phyloP scores from a whole-genome alignment of 805 yeast species.

The Yamadazyma akitaensis region DNA sequence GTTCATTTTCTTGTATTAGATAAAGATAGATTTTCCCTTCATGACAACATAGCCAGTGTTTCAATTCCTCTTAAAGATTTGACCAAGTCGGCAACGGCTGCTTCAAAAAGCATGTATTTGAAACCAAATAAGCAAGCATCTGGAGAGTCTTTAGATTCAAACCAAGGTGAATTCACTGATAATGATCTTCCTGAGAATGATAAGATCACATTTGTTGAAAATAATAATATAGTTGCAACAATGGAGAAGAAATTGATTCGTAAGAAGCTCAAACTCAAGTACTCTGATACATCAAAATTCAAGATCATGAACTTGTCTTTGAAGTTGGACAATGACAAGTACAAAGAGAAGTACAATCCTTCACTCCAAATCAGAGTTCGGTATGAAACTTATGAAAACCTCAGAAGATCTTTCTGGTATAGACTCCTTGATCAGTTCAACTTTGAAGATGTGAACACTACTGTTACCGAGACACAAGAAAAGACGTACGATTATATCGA shows the following conservation, averaged over 20 bases:
- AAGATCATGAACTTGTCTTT: slow-evolving; percentile 39
- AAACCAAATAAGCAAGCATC: slow-evolving; percentile 6
- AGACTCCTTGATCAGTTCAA: slow-evolving; percentile 55
- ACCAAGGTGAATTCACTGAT: slow-evolving; percentile 12
- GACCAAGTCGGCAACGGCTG: slow-evolving; percentile 32
- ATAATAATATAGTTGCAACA: slow-evolving; percentile 29
- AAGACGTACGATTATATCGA: slow-evolving; percentile 54
- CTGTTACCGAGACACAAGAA: slow-evolving; percentile 11
- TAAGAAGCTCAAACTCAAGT: slow-evolving; percentile 22
- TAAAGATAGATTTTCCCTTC: slow-evolving; percentile 76
- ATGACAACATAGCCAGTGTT: slow-evolving; percentile 76
- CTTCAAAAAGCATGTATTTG: slow-evolving; percentile 6
- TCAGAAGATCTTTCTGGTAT: slow-evolving; percentile 70
- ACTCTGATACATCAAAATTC: slow-evolving; percentile 40
- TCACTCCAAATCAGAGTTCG: slow-evolving; percentile 56
- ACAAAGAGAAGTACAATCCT: slow-evolving; percentile 45
- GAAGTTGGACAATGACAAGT: slow-evolving; percentile 27
- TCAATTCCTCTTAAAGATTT: slow-evolving; percentile 54
- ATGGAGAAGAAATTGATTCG: slow-evolving; percentile 14
- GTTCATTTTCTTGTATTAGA: slow-evolving; percentile 75
- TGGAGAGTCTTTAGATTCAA: slow-evolving; percentile 2
- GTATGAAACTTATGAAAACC: slow-evolving; percentile 60
- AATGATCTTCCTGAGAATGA: slow-evolving; percentile 10
- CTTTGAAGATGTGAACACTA: slow-evolving; percentile 28
- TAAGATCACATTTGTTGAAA: slow-evolving; percentile 18